phyloP scores from a whole-genome alignment of 2,329 filamentous ascomycete genomes.

The Pyrenochaeta sp. region DNA sequence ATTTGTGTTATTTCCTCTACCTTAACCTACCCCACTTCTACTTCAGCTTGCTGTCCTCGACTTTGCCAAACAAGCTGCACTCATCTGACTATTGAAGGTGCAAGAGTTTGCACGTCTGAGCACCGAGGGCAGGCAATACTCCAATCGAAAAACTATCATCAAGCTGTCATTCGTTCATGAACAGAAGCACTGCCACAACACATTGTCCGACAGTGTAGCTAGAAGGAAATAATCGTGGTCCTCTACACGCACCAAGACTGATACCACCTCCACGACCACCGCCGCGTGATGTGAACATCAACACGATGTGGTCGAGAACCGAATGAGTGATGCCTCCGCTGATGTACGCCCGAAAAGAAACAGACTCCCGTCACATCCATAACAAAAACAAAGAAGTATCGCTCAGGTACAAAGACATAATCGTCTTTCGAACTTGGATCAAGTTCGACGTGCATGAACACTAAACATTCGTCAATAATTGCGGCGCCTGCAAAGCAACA shows the following conservation, averaged over 20 bases:
- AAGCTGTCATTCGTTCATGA: too few relatives aligned
- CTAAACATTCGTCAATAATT: conserved; percentile 11
- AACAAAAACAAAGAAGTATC: conserved; percentile 3
- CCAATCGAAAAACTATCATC: too few relatives aligned
- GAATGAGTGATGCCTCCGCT: conserved; percentile 31
- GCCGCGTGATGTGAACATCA: conserved; percentile 20
- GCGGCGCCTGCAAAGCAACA: not conserved
- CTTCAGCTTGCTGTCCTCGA: too few relatives aligned
- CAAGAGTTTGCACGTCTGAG: too few relatives aligned
- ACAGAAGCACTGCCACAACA: too few relatives aligned
- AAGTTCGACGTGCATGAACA: conserved; percentile 10
- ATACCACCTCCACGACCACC: conserved; percentile 16
- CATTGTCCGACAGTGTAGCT: too few relatives aligned
- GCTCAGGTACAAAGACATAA: not conserved
- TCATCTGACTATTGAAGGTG: too few relatives aligned
- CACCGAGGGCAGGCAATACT: too few relatives aligned
- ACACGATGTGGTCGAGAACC: conserved; percentile 15
- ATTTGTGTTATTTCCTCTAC: too few relatives aligned
- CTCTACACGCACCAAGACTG: conserved; percentile 18
- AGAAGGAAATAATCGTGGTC: too few relatives aligned
- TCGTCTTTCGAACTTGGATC: conserved; percentile 8
- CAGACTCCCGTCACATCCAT: conserved; percentile 7
- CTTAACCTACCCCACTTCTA: too few relatives aligned
- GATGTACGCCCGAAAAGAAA: conserved; percentile 25
- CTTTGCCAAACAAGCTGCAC: too few relatives aligned